Evolutionary conservation across 1,284 basidiomycete species (phyloP).

Genomic region (Moniliella sp.): DNA sequence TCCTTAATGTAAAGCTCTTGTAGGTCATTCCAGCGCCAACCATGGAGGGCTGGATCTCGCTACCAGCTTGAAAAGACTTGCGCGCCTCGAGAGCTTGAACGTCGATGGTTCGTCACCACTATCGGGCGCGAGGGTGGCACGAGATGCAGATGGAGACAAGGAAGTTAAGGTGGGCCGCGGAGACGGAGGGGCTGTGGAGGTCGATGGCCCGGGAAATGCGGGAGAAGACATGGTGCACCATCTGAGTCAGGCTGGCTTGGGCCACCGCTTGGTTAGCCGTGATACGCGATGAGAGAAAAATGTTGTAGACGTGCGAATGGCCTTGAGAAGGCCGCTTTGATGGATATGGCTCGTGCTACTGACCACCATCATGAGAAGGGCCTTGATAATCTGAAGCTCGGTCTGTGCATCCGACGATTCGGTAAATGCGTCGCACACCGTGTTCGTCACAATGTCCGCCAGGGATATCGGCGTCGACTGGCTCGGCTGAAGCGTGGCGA

Average conservation of each 20-base stretch:
- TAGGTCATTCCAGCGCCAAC: too few relatives aligned
- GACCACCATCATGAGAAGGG: conserved; percentile 25
- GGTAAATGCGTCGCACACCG: conserved; percentile 27
- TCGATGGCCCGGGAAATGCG: too few relatives aligned
- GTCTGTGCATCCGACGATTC: conserved; percentile 23
- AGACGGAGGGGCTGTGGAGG: too few relatives aligned
- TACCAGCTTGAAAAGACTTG: conserved; percentile 24
- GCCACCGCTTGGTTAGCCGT: conserved; percentile 28
- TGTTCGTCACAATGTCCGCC: conserved; percentile 19
- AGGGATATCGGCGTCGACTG: too few relatives aligned
- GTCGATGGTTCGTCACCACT: too few relatives aligned
- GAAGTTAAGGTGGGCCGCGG: too few relatives aligned
- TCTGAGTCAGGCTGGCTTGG: conserved; percentile 27
- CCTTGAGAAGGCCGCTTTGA: conserved; percentile 26
- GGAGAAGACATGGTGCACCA: conserved; percentile 29
- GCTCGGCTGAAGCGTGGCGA: too few relatives aligned
- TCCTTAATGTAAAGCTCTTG: conserved; percentile 31
- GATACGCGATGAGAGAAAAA: conserved; percentile 26
- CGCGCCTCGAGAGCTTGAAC: conserved; percentile 24
- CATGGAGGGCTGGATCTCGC: too few relatives aligned
- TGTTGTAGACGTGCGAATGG: conserved; percentile 37
- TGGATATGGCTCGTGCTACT: conserved; percentile 25
- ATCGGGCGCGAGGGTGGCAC: too few relatives aligned
- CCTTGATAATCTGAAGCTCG: conserved; percentile 31
- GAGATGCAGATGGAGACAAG: too few relatives aligned